Evolutionary conservation across 1,284 basidiomycete species (phyloP), one percentile per base, ranked within the genome.

Genomic region (Pseudozyma tsukubaensis): DNA sequence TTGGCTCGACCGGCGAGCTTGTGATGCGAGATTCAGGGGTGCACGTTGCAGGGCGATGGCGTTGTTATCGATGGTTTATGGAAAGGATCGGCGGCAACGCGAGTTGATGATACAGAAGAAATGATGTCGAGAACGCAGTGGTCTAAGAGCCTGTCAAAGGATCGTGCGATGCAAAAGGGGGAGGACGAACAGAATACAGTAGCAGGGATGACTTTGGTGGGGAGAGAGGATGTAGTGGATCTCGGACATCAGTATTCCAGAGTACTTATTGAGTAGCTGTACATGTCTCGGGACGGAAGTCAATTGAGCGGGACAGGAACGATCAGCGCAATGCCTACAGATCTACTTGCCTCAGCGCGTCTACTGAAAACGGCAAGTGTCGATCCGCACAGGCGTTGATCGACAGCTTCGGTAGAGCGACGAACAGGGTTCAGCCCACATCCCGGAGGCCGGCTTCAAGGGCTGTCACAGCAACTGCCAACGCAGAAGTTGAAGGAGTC

Each of bases 1-100:
- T n/a, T n/a, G n/a, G n/a, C 51, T 58, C 50, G 61, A 58, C 55
- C 55, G 43, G 55, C 55, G 50, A 64, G 50, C 54, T 44, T 45
- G 21, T 1, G 21, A 7, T 29, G 14, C 18, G 5, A 39, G 18
- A 24, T 21, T 9, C n/a, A n/a, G n/a, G n/a, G n/a, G 39, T 10
- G 18, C 16, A 19, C 19, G 21, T 16, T 37, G 35, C 16, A 50
- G 36, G 36, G 29, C 18, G 36, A n/a, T 29, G 8, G 37, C 12
- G 52, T 45, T 43, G 52, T 16, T 45, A 34, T 29, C 18, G 50
- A 52, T 44, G 42, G n/a, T n/a, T 32, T 44, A n/a, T 14, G n/a
- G 24, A 19, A 37, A 11, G 13, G 32, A 43, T 50, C 48, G 32
- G n/a, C 52, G 1, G 24, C 58, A 50, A 40, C 13, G 18, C 13